Base-by-base conservation (phyloP, 768 basidiomycete genomes). In the Mycena galopus region DNA sequence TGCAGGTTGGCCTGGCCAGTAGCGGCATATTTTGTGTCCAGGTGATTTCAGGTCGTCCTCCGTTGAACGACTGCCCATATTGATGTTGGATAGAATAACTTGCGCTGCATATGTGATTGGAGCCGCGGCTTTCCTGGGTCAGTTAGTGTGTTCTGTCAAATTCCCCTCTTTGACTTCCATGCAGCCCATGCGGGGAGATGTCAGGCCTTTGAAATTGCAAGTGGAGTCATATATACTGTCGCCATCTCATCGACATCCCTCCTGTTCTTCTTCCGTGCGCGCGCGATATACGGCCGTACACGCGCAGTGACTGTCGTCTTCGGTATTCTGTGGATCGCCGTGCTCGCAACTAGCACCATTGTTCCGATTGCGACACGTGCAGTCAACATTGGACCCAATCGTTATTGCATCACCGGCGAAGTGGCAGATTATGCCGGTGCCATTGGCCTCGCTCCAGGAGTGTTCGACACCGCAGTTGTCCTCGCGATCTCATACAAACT, bases 221-320 rank as follows among this genome's bases (percentile, higher is more conserved):
- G 37, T n/a, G 42, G 19, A 25, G 32, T 65, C 51, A 33, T 65
- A 14, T 65, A 23, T 39, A 50, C 56, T 16, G 35, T 67, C 42
- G 65, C 44, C 5, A 30, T 67, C 57, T 44, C 57, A 5, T 59
- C 21, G 17, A 67, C 65, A 50, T 57, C 65, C 1, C 55, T 47
- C 33, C 65, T 67, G n/a, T 29, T 67, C 23, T 58, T 67, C 29
- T 67, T 67, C 65, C 65, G 65, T 6, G 56, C 65, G 42, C 17
- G 4, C 55, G n/a, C 19, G 14, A n/a, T n/a, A n/a, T 57, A n/a
- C n/a, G n/a, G n/a, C n/a, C n/a, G n/a, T n/a, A n/a, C n/a, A n/a
- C n/a, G n/a, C n/a, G n/a, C n/a, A 25, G 32, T 67, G 14, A 67
- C 56, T 29, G 19, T 59, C n/a, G 55, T 59, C 57, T 67, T 67